A percentile compares a stretch with the other conserved stretches of the same genome.
Evolutionary conservation across 2,329 filamentous ascomycete species (phyloP).

Genomic region (Fusarium humuli): DNA sequence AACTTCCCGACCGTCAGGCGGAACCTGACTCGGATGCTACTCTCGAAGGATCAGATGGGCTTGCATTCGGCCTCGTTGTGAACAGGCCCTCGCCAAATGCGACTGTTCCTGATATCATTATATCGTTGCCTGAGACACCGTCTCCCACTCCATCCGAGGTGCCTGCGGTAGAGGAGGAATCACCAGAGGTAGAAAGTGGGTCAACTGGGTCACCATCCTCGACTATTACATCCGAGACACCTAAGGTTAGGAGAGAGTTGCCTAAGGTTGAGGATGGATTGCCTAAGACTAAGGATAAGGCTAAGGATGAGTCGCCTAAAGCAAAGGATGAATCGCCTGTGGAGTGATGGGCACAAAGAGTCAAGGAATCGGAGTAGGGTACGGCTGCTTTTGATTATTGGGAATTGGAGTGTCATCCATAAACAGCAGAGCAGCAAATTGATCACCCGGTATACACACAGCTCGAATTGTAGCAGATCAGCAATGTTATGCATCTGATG

Average conservation of each 20-base stretch:
- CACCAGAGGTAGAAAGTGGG: neutral
- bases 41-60: neutral
- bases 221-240: neutral
- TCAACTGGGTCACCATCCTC: neutral
- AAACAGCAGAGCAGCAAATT: neutral
- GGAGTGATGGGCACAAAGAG: too few relatives aligned
- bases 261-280: neutral
- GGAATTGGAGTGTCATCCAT: neutral
- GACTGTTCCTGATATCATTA: neutral
- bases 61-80: neutral
- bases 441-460: neutral
- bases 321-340: rapidly evolving
- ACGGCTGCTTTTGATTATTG: neutral
- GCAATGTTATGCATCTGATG: neutral
- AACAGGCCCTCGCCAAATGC: neutral
- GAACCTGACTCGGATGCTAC: neutral
- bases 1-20: neutral
- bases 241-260: neutral
- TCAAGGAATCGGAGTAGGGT: too few relatives aligned
- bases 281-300: too few relatives aligned
- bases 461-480: neutral
- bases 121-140: neutral
- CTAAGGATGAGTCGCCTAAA: neutral
- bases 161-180: neutral
- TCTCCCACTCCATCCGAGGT: neutral